phyloP scores from a whole-genome alignment of 768 basidiomycete species.

The Filobasidium floriforme region DNA sequence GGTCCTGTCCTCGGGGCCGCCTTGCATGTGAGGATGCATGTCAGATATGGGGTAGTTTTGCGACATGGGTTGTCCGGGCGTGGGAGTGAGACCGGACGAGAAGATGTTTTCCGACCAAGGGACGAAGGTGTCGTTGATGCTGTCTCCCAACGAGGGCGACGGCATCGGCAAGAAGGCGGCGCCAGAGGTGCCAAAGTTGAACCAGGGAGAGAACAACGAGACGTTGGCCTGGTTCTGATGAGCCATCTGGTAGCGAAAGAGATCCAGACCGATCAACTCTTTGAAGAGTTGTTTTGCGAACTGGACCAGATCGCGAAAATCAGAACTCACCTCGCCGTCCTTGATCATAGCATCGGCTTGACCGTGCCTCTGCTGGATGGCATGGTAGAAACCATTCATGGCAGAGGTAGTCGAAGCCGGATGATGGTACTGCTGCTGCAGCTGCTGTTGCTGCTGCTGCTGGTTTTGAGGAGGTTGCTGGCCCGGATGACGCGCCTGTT shows the following conservation, averaged over 20 bases:
- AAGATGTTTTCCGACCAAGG: slow-evolving; percentile 10
- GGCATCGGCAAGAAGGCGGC: slow-evolving; percentile 21
- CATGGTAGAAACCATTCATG: neutral
- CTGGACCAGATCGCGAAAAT: neutral
- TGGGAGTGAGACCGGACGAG: slow-evolving; percentile 10
- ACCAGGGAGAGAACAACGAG: slow-evolving; percentile 5
- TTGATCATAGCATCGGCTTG: neutral
- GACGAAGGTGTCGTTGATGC: slow-evolving; percentile 3
- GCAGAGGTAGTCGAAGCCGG: neutral
- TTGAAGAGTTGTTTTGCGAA: no score
- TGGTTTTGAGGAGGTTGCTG: neutral
- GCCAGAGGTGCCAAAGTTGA: slow-evolving; percentile 9
- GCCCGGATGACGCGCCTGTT: slow-evolving; percentile 1
- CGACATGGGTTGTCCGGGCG: neutral
- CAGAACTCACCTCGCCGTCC: neutral
- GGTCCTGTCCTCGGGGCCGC: slow-evolving; percentile 1
- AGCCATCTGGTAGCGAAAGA: neutral
- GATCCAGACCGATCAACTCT: neutral
- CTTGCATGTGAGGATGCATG: neutral
- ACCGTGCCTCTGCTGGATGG: slow-evolving; percentile 2
- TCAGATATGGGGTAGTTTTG: neutral
- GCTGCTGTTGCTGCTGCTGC: neutral
- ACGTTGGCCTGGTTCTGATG: neutral
- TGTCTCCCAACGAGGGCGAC: slow-evolving; percentile 14
- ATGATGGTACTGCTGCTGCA: neutral